Evolutionary conservation across 805 yeast genomes (phyloP).

Genomic region (Suhomyces tanzawaensis): DNA sequence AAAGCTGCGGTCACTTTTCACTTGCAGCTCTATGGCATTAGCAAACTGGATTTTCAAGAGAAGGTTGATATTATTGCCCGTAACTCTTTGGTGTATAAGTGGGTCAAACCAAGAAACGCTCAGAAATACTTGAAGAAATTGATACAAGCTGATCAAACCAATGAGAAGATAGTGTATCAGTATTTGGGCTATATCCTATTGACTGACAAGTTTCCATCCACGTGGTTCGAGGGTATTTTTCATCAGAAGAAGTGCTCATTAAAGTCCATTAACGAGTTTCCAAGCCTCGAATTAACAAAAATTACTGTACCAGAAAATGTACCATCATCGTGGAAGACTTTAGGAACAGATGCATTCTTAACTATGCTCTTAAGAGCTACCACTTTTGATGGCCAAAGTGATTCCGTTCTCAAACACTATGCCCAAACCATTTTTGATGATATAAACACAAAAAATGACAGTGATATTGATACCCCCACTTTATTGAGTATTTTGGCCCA

Average conservation of each 20-base stretch:
- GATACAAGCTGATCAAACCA: slow-evolving; percentile 1
- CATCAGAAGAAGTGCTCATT: slow-evolving; percentile 2
- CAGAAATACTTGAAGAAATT: not conserved
- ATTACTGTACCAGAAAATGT: not conserved
- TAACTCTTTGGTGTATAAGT: not conserved
- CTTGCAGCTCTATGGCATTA: not conserved
- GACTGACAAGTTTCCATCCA: slow-evolving; percentile 5
- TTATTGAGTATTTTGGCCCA: slow-evolving; percentile 1
- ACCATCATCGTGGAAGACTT: not conserved
- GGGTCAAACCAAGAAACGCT: not conserved
- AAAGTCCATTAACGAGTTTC: not conserved
- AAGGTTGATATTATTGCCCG: not conserved
- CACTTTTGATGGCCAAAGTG: not conserved
- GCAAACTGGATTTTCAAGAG: not conserved
- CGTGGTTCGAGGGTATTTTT: slow-evolving; percentile 7
- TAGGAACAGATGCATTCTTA: slow-evolving; percentile 1
- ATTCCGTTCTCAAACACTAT: not conserved
- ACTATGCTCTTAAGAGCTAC: not conserved
- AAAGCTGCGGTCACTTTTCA: slow-evolving; percentile 2
- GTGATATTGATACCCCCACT: not conserved
- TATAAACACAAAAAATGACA: slow-evolving; percentile 1
- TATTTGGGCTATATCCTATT: slow-evolving; percentile 6
- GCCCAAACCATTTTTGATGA: slow-evolving; percentile 1
- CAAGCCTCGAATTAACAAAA: not conserved
- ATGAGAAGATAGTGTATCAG: slow-evolving; percentile 5